phyloP scores from a whole-genome alignment of 495 filamentous ascomycete species.

The Rhizodiscina lignyota region DNA sequence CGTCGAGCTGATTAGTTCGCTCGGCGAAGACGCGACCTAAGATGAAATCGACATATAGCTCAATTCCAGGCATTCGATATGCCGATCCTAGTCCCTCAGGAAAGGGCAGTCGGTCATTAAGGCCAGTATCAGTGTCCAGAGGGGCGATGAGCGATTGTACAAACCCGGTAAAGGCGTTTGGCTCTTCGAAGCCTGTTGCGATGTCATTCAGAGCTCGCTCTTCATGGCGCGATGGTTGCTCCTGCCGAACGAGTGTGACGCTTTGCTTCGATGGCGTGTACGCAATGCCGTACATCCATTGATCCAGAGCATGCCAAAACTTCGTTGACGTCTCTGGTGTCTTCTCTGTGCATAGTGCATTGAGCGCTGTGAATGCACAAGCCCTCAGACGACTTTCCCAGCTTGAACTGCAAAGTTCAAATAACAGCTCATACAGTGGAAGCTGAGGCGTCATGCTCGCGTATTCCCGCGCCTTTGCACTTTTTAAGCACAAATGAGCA shows the following conservation, averaged over 20 bases:
- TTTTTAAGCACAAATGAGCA: constrained; percentile 56
- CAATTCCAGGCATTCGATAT: constrained; percentile 70
- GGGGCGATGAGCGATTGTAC: constrained; percentile 52
- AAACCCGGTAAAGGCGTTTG: constrained; percentile 63
- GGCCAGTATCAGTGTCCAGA: constrained; percentile 31
- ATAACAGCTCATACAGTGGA: constrained; percentile 45
- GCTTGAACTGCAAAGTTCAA: constrained; percentile 49
- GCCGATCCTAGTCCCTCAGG: constrained; percentile 70
- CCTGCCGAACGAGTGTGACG: constrained; percentile 3
- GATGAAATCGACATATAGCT: constrained; percentile 81
- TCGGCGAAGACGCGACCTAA: constrained; percentile 54
- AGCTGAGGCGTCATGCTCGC: constrained; percentile 47
- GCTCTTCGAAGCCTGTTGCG: constrained; percentile 56
- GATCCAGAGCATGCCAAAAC: constrained; percentile 57
- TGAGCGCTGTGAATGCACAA: constrained; percentile 52
- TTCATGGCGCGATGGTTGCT: constrained; percentile 23
- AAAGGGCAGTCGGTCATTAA: constrained; percentile 69
- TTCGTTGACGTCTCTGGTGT: constrained; percentile 36
- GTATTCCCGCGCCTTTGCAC: constrained; percentile 47
- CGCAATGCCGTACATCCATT: constrained; percentile 36
- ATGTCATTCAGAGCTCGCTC: constrained; percentile 38
- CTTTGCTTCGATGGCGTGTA: constrained; percentile 18
- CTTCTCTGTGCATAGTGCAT: constrained; percentile 51
- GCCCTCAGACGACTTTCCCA: constrained; percentile 62
- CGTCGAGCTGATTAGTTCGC: constrained; percentile 39